Conservation (phyloP, 306 rosid species). For the Morella rubra region DNA sequence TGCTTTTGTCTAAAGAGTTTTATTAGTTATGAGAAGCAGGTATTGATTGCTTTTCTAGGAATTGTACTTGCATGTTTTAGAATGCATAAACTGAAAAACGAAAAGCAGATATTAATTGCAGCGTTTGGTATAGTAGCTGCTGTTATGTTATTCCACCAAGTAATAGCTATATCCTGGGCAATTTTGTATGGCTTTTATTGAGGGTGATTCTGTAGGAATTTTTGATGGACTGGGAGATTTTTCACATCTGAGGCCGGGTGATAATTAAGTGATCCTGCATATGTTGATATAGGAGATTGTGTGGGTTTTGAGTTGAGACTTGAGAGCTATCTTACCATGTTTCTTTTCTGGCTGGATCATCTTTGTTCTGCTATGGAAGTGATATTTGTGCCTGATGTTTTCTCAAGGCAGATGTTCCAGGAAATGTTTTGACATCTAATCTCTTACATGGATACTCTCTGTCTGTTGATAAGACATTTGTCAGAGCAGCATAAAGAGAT, state of each 20-base stretch:
- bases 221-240: background rate
- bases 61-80: background rate
- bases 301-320: background rate
- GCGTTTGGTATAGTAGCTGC: background rate
- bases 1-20: background rate
- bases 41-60: background rate
- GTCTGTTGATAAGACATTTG: background rate
- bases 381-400: background rate
- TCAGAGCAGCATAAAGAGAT: background rate
- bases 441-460: background rate
- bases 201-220: background rate
- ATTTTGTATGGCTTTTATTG: background rate
- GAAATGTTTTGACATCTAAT: background rate
- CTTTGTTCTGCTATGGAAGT: background rate
- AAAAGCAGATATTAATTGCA: background rate
- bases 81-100: background rate
- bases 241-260: background rate
- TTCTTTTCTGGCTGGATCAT: background rate
- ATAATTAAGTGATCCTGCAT: background rate
- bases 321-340: background rate
- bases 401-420: background rate
- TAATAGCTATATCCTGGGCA: background rate
- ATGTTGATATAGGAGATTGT: background rate
- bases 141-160: background rate
- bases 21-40: background rate